Evolutionary conservation across 2,329 filamentous ascomycete species (phyloP), one percentile per base, ranked within the genome.

Genomic region (Aureobasidium lini): DNA sequence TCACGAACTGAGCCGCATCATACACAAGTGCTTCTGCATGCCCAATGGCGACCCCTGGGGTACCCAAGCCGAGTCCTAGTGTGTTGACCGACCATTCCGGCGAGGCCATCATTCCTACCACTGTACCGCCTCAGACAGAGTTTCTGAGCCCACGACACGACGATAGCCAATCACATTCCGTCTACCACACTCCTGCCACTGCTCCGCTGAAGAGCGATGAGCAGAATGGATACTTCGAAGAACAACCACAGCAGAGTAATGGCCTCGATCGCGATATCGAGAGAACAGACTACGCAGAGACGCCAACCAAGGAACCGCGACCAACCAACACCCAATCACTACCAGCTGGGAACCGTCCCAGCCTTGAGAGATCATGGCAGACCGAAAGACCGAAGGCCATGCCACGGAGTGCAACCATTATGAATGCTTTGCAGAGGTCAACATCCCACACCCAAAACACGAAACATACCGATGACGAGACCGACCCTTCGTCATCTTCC

Each of bases 281-380:
- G 6, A 44, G 39, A 15, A 43, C 39, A 8, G 57, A 59, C 23
- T 23, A 59, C 29, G 56, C 56, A 34, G 37, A 59, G 29, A 50
- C 56, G 6, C 56, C 56, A 4, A 16, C 34, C 16, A 15, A 28
- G 2, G 16, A 13, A 4, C 16, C 52, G 3, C 13, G 6, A 16
- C 43, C 36, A 11, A 40, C 56, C 23, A 34, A 58, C 34, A 48
- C 54, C 34, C 54, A 58, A 37, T 44, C 43, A 42, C 5, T 36
- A 18, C 43, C 32, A 16, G 18, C 31, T 13, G 43, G 10, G 15
- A 10, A 43, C 10, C 46, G 59, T 39, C 59, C 59, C 7, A 49
- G 34, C 11, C 18, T 61, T 2, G 59, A 57, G 10, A 54, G 52
- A 29, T 34, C 50, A 48, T 61, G 59, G 59, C 59, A 57, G 31